A percentile compares a stretch with the other conserved stretches of the same genome.
phyloP scores from a whole-genome alignment of 164 flowering plant genomes.

The Hamamelis virginiana region DNA sequence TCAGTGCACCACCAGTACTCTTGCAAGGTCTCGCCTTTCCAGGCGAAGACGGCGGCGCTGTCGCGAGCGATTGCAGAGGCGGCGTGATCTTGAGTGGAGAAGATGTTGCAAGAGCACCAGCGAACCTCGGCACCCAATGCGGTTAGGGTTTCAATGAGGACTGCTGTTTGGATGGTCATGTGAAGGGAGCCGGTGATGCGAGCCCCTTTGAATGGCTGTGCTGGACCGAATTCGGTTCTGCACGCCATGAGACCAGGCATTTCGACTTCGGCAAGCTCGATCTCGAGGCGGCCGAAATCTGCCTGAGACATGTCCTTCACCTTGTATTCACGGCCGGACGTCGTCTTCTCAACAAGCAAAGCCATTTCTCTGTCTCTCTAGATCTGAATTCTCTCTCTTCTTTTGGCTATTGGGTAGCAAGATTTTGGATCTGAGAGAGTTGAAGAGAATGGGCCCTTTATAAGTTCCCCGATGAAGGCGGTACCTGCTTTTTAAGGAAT shows the following conservation, averaged over 20 bases:
- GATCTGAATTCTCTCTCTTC: too few species aligned
- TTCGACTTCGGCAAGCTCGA: too few species aligned
- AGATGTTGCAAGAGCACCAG: constrained; percentile 41
- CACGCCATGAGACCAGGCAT: too few species aligned
- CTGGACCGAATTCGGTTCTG: constrained; percentile 27
- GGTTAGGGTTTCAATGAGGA: constrained; percentile 35
- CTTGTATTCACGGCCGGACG: constrained; percentile 33
- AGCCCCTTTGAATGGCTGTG: constrained; percentile 29
- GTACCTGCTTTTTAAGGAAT: too few species aligned
- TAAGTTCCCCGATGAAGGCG: too few species aligned
- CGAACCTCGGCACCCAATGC: constrained; percentile 35
- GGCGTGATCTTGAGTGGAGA: too few species aligned
- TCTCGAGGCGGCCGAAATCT: too few species aligned
- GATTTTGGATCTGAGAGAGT: too few species aligned
- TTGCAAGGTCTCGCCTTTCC: constrained; percentile 33
- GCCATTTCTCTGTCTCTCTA: too few species aligned
- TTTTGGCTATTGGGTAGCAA: too few species aligned
- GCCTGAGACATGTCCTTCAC: constrained; percentile 34
- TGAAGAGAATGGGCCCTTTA: too few species aligned
- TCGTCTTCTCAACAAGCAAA: constrained; percentile 22
- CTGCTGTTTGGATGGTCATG: constrained; percentile 37
- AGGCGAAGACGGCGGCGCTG: constrained; percentile 31
- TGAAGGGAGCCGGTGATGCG: constrained; percentile 34
- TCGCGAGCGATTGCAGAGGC: constrained; percentile 38
- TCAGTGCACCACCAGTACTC: constrained; percentile 47